phyloP scores from a whole-genome alignment of 2,329 filamentous ascomycete species.

The Cercospora janseana region DNA sequence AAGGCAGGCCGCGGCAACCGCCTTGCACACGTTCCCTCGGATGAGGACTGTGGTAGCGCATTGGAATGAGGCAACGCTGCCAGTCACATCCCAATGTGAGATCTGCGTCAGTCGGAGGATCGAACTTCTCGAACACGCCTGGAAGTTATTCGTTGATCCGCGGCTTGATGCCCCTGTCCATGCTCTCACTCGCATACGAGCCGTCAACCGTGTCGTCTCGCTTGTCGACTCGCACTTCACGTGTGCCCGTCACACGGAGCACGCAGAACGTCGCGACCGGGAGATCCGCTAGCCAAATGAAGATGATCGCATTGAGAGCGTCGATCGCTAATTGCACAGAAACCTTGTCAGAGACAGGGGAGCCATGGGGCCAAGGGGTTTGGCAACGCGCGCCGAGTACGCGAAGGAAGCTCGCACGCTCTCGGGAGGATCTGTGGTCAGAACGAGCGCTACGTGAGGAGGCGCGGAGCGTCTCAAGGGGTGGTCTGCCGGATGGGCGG shows the following conservation, averaged over 20 bases:
- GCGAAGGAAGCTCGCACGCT: conserved; percentile 8
- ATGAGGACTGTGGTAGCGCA: too few species aligned
- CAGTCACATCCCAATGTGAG: too few species aligned
- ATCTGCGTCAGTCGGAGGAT: background rate
- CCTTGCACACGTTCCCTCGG: too few species aligned
- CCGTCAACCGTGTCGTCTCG: background rate
- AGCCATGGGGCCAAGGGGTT: conserved; percentile 13
- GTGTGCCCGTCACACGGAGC: background rate
- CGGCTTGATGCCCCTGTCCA: background rate
- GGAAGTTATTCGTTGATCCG: conserved; percentile 1
- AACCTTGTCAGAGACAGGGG: conserved; percentile 16
- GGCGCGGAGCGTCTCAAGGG: too few species aligned
- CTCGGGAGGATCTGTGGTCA: too few species aligned
- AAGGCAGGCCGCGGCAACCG: background rate
- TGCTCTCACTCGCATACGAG: background rate
- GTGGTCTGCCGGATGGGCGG: too few species aligned
- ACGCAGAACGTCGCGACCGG: conserved; percentile 4
- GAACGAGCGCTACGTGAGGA: too few species aligned
- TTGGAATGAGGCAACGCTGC: too few species aligned
- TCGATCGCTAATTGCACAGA: conserved; percentile 11
- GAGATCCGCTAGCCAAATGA: conserved; percentile 14
- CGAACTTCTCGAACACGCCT: conserved; percentile 5
- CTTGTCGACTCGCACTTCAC: background rate
- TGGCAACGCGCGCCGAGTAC: conserved; percentile 7
- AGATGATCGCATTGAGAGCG: conserved; percentile 14